Conservation (phyloP, 345 rosid genomes). For the Rhodomyrtus tomentosa region DNA sequence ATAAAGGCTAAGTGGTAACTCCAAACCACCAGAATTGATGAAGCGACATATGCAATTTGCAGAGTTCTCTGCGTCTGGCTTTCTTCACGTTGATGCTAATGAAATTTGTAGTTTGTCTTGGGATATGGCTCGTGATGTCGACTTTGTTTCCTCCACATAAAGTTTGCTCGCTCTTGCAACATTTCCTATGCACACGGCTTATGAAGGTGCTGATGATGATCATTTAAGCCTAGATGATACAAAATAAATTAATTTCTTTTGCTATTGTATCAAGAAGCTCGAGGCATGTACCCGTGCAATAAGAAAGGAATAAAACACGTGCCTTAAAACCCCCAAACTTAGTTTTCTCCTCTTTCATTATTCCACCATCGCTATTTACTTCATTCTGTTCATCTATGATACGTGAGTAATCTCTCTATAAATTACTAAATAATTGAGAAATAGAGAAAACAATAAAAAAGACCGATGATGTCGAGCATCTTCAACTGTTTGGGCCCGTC, state of each 20-base stretch:
- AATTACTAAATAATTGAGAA: neutral
- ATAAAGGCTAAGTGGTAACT: neutral
- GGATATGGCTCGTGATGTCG: neutral
- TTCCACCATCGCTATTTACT: neutral
- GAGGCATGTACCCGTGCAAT: neutral
- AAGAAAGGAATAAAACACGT: neutral
- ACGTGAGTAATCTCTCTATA: neutral
- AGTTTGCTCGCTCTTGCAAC: neutral
- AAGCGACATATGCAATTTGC: neutral
- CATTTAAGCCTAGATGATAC: neutral
- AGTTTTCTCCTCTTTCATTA: neutral
- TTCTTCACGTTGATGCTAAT: neutral
- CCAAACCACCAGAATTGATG: neutral
- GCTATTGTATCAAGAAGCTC: neutral
- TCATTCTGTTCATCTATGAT: neutral
- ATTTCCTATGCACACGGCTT: neutral
- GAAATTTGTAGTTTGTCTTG: neutral
- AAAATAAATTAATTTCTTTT: neutral
- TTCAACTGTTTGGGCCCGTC: neutral
- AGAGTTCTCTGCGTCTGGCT: neutral
- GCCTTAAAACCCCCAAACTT: neutral
- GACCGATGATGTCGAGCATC: neutral
- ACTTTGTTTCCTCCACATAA: neutral
- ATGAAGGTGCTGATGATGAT: neutral
- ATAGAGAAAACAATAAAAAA: neutral